Percentiles rank a stretch among this genome's conserved stretches.
Evolutionary conservation across 2,329 filamentous ascomycete genomes (phyloP).

Genomic region (Zasmidium angulare): DNA sequence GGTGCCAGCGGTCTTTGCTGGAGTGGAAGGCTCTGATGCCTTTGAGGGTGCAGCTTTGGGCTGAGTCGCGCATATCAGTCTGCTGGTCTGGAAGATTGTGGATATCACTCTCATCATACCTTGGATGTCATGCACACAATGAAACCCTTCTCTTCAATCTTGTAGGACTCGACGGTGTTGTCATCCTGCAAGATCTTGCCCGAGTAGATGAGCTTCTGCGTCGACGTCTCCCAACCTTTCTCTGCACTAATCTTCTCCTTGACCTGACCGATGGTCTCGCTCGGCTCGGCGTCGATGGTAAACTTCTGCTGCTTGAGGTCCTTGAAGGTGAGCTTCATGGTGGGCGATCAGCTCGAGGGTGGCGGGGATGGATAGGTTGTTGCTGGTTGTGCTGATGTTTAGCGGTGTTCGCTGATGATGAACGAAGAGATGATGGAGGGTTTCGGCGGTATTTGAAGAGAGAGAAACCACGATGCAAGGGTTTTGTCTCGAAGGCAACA

Average conservation of each 20-base stretch:
- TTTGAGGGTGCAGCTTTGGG: conserved; percentile 65
- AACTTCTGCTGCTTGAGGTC: conserved; percentile 99
- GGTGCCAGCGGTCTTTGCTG: conserved; percentile 43
- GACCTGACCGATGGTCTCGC: conserved; percentile 82
- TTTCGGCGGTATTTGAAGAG: not conserved
- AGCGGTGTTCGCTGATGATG: not conserved
- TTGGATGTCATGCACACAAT: conserved; percentile 98
- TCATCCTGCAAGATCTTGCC: conserved; percentile 99
- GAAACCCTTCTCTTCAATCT: conserved; percentile 99
- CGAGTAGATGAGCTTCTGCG: conserved; percentile 97
- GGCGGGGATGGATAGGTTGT: conserved; percentile 4
- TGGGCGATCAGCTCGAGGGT: conserved; percentile 14
- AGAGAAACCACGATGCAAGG: not conserved
- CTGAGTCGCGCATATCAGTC: conserved; percentile 42
- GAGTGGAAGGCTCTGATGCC: conserved; percentile 56
- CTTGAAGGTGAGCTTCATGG: conserved; percentile 72
- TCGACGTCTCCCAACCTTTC: conserved; percentile 89
- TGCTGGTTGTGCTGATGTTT: conserved; percentile 1
- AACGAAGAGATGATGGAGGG: not conserved
- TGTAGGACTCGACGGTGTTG: conserved; percentile 93
- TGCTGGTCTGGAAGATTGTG: not conserved
- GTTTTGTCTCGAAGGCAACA: conserved; percentile 2
- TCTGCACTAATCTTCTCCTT: conserved; percentile 91
- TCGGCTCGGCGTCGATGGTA: conserved; percentile 88
- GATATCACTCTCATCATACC: conserved; percentile 53